Conservation (phyloP, 2,329 filamentous ascomycete species). For the Fusarium sp. region DNA sequence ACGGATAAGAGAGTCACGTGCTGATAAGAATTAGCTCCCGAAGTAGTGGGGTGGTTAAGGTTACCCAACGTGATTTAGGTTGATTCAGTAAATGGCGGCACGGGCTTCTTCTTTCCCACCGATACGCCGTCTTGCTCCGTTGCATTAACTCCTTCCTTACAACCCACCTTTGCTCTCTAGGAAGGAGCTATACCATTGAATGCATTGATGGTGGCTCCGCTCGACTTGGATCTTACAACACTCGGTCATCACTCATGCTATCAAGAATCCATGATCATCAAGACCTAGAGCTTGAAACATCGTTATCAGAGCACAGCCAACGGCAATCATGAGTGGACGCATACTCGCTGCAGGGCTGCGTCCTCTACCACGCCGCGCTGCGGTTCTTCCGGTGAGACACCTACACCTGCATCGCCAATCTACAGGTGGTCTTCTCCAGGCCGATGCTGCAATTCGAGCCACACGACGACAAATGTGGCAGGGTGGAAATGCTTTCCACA, state of each 20-base stretch:
- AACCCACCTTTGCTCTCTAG: too few relatives aligned
- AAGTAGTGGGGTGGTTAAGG: constrained; percentile 32
- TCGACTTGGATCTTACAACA: too few relatives aligned
- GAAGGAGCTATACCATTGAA: constrained; percentile 11
- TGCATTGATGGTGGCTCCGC: constrained; percentile 10
- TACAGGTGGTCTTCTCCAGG: constrained; percentile 75
- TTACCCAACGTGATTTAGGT: constrained; percentile 40
- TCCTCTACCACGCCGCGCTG: constrained; percentile 72
- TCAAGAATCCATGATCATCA: constrained; percentile 14
- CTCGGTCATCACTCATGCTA: too few relatives aligned
- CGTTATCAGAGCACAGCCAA: constrained; percentile 18
- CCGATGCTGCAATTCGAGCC: constrained; percentile 72
- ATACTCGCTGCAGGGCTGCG: constrained; percentile 76
- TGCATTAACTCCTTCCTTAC: too few relatives aligned
- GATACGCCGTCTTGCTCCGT: too few relatives aligned
- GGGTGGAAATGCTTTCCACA: constrained; percentile 86
- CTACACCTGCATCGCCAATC: constrained; percentile 75
- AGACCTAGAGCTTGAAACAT: constrained; percentile 34
- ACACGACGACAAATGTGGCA: constrained; percentile 78
- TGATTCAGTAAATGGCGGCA: constrained; percentile 38
- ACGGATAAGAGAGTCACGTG: constrained; percentile 53
- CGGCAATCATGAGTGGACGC: constrained; percentile 53
- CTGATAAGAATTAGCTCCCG: constrained; percentile 42
- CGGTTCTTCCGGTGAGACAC: constrained; percentile 68
- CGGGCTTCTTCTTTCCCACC: constrained; percentile 1